Conservation (phyloP, 2,329 filamentous ascomycete species). For the Ophiostoma himal-ulmi region DNA sequence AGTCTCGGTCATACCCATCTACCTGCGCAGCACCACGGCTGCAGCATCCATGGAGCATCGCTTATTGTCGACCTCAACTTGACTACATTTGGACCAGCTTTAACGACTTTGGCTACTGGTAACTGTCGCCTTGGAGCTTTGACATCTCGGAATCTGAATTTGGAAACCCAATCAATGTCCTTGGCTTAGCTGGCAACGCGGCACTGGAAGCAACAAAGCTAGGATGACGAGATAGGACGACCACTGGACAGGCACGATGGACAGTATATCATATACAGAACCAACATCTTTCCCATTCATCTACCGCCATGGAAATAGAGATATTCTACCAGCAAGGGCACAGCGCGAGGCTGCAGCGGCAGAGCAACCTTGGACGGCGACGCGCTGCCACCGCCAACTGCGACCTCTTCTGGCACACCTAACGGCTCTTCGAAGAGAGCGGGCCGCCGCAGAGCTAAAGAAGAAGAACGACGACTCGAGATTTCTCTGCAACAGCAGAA, state of each 20-base stretch:
- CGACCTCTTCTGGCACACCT: slow-evolving; percentile 43
- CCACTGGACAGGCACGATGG: slow-evolving; percentile 7
- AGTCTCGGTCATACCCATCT: not conserved
- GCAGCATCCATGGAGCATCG: not conserved
- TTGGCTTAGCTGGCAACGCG: not conserved
- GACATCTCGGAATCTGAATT: not conserved
- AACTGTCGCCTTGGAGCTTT: not conserved
- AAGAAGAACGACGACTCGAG: not conserved
- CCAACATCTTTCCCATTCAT: not conserved
- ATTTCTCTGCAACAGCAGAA: not conserved
- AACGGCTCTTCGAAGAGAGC: slow-evolving; percentile 36
- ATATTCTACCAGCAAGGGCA: slow-evolving; percentile 14
- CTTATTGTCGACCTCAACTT: not conserved
- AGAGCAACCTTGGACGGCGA: slow-evolving; percentile 41
- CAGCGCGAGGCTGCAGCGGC: slow-evolving; percentile 16
- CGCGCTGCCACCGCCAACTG: slow-evolving; percentile 43
- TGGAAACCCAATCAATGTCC: too few species aligned
- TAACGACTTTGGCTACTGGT: not conserved
- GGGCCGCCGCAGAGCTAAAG: slow-evolving; percentile 18
- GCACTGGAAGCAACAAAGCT: not conserved
- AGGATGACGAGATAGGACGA: not conserved
- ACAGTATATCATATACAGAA: not conserved
- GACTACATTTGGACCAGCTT: not conserved
- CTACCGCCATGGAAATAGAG: slow-evolving; percentile 21
- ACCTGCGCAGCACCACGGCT: not conserved